Evolutionary conservation across 225 moss, liverwort and hornwort species (phyloP).

Genomic region (Neckera pumila): DNA sequence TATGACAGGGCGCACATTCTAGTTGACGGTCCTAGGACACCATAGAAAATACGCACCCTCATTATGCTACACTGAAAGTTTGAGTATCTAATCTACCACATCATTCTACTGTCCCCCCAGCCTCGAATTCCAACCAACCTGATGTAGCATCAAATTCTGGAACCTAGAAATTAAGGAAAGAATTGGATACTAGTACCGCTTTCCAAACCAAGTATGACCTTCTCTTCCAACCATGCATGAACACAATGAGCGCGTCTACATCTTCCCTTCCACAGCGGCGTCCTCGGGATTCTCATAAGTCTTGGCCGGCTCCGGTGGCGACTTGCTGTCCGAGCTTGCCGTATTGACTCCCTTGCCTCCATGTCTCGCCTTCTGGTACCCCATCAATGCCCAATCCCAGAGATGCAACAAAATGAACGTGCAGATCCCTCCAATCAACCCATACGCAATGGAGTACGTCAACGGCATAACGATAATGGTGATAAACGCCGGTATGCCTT

Average conservation of each 20-base stretch:
- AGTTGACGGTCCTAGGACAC: background rate
- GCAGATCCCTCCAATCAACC: constrained; percentile 77
- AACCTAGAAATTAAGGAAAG: background rate
- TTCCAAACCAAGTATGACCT: background rate
- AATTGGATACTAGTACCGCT: background rate
- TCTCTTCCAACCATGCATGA: background rate
- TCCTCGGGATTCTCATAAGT: background rate
- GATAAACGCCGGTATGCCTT: constrained; percentile 79
- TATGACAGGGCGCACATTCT: background rate
- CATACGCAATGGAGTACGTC: constrained; percentile 93
- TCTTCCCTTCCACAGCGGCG: constrained; percentile 11
- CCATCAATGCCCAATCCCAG: constrained; percentile 38
- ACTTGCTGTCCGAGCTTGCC: background rate
- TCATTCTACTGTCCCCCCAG: background rate
- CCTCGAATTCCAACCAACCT: background rate
- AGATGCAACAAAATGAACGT: constrained; percentile 73
- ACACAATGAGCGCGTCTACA: background rate
- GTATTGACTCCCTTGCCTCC: background rate
- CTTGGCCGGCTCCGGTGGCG: constrained; percentile 7
- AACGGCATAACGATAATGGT: constrained; percentile 83
- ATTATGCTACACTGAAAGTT: background rate
- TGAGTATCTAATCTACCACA: background rate
- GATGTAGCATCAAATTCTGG: background rate
- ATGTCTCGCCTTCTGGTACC: background rate
- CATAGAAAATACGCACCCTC: background rate